Evolutionary conservation across 306 rosid species (phyloP), one percentile per base, ranked within the genome.

Genomic region (Hylodesmum podocarpum): DNA sequence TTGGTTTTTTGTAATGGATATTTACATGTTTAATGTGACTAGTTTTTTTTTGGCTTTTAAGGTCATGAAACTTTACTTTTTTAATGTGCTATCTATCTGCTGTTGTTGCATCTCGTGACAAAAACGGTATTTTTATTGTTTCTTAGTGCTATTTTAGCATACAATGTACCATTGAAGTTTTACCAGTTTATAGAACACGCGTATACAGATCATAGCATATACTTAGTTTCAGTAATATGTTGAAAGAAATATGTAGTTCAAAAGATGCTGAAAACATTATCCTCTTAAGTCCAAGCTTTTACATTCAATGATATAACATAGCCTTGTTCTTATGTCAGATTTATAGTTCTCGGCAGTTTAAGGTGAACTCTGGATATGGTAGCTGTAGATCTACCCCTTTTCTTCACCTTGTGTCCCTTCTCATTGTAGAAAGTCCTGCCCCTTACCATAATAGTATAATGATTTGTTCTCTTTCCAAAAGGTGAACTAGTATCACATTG

Each of bases 381-480:
- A 47, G 66, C 77, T 72, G 28, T 78, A 37, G 72, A 82, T 73
- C 63, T 40, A n/a, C n/a, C 47, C 31, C 4, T 61, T 79, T 83
- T 43, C 37, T 61, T 62, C 58, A 3, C 40, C 40, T 71, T 7
- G 11, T 21, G 53, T 50, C 66, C 50, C 34, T 25, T 65, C 29
- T 21, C 4, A 27, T 43, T 46, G 28, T 37, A 54, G 37, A 78
- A 58, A n/a, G 3, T 70, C 68, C 65, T 28, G 55, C 58, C 57
- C 39, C 24, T 34, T 7, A 19, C 39, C 39, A 49, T 68, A 28
- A 59, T 28, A 47, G 6, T 49, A 49, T 68, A 28, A 59, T 28
- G 55, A 10, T 36, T 8, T 70, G 54, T 70, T 55, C 39, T 76
- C 13, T 70, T 69, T 24, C 66, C 25, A 37, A 39, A 31, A 63